Conservation (phyloP, 140 eudicot species). For the Anethum foeniculum region DNA sequence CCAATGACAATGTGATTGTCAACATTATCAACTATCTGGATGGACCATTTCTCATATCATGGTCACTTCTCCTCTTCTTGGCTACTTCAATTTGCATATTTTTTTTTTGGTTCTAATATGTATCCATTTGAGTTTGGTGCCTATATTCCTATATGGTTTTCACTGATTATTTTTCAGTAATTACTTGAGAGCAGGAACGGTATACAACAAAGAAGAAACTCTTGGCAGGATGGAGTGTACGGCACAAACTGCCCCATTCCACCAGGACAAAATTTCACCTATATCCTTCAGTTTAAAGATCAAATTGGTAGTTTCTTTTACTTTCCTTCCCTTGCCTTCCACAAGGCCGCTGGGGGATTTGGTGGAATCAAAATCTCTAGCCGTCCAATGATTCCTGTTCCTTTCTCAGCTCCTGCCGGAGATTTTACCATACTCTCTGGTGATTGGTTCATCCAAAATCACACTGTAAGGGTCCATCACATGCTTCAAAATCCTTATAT, state of each 20-base stretch:
- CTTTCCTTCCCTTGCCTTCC: conserved; percentile 69
- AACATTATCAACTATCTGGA: conserved; percentile 48
- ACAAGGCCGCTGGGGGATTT: conserved; percentile 70
- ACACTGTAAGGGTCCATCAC: conserved; percentile 35
- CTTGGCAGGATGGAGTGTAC: conserved; percentile 69
- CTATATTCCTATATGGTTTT: background rate
- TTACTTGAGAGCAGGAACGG: conserved; percentile 44
- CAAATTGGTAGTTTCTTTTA: conserved; percentile 73
- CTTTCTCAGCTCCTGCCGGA: conserved; percentile 55
- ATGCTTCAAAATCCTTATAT: background rate
- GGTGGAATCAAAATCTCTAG: conserved; percentile 54
- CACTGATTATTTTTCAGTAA: background rate
- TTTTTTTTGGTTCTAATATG: background rate
- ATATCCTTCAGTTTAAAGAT: conserved; percentile 61
- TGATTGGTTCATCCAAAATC: conserved; percentile 69
- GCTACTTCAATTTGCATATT: background rate
- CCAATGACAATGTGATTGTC: conserved; percentile 58
- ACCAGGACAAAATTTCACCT: conserved; percentile 54
- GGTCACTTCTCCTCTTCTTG: conserved; percentile 25
- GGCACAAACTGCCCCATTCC: conserved; percentile 73
- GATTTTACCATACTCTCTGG: conserved; percentile 54
- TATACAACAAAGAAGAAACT: conserved; percentile 52
- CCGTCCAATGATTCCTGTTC: conserved; percentile 58
- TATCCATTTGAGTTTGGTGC: background rate
- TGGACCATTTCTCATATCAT: conserved; percentile 68